Base-by-base conservation (phyloP, 2,329 filamentous ascomycete species). In the Aureobasidium sp. region DNA sequence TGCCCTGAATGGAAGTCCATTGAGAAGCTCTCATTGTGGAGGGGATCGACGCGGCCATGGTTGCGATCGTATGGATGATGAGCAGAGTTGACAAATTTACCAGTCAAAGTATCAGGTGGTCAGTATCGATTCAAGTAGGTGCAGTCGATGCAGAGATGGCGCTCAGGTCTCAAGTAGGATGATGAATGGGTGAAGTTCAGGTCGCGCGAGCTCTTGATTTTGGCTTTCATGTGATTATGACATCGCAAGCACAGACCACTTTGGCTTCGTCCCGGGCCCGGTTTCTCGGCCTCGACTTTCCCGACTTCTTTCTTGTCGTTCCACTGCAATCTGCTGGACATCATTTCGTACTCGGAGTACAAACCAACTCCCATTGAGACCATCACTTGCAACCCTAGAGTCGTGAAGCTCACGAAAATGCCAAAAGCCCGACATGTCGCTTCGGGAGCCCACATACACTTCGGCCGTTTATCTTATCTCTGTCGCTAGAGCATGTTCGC, bases 11-110 rank as follows among this genome's bases (percentile, higher is more conserved):
- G n/a, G 63, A 58, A 29, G 64, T 64, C 62, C 67, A 73, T 63
- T 66, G 66, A 34, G 65, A 66, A 2, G 70, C 69, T 34, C 66
- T 65, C 71, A 73, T 72, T 32, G 64, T 67, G 25, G 50, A 44
- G 14, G 66, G 66, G n/a, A 68, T 63, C 14, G 61, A 49, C 32
- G 59, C 49, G 2, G 66, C 51, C 65, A 67, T 68, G 11, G 14
- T 48, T 32, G 45, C 45, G 45, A 27, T 48, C 7, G 45, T 14
- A 14, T 32, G 45, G 16, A 9, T 48, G 14, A 48, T n/a, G 25
- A 6, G 44, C 25, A 14, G 25, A 48, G 27, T 48, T 30, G 27
- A n/a, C 3, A 14, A 16, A 32, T 14, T 11, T 11, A 9, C 7
- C 14, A 48, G 45, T 16, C 14, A 9, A 29, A 13, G 27, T 16